A percentile compares a stretch with the other conserved stretches of the same genome.
Conservation (phyloP, 768 basidiomycete genomes). For the Psilocybe azurescens region DNA sequence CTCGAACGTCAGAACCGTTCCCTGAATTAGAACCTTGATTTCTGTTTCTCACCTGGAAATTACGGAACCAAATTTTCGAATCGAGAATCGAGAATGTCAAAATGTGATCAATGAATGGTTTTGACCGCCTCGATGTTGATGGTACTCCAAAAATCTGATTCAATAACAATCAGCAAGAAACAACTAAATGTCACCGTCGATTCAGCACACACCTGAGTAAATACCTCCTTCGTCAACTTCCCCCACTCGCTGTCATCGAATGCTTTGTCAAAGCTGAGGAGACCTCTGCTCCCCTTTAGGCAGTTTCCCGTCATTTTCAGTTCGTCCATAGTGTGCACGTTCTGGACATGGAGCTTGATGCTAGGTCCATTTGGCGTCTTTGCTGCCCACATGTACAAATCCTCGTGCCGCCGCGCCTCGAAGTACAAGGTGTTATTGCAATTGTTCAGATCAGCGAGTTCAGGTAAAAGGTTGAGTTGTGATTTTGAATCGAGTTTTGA, state of each 20-base stretch:
- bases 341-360: conserved; percentile 97
- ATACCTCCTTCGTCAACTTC: conserved; percentile 87
- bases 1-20: conserved; percentile 6
- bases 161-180: conserved; percentile 3
- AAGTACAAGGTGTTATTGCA: conserved; percentile 99
- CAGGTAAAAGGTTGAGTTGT: conserved; percentile 89
- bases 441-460: conserved; percentile 95
- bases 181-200: not conserved
- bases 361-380: conserved; percentile 98
- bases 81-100: conserved; percentile 96
- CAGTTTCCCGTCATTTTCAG: conserved; percentile 99
- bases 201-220: conserved; percentile 76
- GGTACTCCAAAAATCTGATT: conserved; percentile 94
- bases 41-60: conserved; percentile 80
- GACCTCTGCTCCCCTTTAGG: conserved; percentile 90
- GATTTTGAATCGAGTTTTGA: conserved; percentile 98
- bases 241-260: conserved; percentile 93
- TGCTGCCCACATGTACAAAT: conserved; percentile 95
- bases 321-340: conserved; percentile 99
- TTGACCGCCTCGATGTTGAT: conserved; percentile 85
- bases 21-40: not conserved
- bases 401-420: conserved; percentile 94
- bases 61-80: conserved; percentile 98
- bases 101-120: conserved; percentile 98
- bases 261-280: conserved; percentile 89